Conservation (phyloP, 441 rosid genomes). For the Kokia cookei region DNA sequence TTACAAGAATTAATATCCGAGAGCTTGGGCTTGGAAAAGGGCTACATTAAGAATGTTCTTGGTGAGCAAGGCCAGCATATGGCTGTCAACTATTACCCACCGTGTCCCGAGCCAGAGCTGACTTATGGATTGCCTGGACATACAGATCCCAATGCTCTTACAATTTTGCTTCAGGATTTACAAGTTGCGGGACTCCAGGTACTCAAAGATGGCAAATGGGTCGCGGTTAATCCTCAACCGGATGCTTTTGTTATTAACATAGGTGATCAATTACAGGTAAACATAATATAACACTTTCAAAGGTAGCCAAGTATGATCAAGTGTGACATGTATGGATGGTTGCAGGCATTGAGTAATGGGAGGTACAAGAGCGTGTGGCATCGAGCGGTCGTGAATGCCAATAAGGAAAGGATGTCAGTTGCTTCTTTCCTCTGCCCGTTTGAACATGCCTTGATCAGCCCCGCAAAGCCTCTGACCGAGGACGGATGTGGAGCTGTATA, state of each 20-base stretch:
- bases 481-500: conserved; percentile 32
- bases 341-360: conserved; percentile 62
- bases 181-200: conserved; percentile 60
- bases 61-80: conserved; percentile 76
- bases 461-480: conserved; percentile 33
- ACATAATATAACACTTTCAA: not conserved
- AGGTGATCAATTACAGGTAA: conserved; percentile 64
- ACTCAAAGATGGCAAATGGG: conserved; percentile 50
- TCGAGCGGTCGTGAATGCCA: conserved; percentile 44
- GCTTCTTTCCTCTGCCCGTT: conserved; percentile 56
- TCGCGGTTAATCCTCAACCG: conserved; percentile 54
- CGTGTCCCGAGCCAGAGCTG: conserved; percentile 67
- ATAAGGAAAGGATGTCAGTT: conserved; percentile 40
- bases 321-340: not conserved
- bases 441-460: conserved; percentile 35
- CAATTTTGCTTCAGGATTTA: conserved; percentile 57
- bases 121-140: conserved; percentile 68
- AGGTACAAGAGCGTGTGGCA: conserved; percentile 67
- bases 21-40: conserved; percentile 57
- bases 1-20: conserved; percentile 55
- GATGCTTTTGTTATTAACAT: conserved; percentile 58
- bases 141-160: conserved; percentile 63
- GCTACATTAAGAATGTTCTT: conserved; percentile 30
- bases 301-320: not conserved
- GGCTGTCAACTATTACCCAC: conserved; percentile 69